Evolutionary conservation across 2,329 filamentous ascomycete genomes (phyloP).

Genomic region (Epichloe typhina): DNA sequence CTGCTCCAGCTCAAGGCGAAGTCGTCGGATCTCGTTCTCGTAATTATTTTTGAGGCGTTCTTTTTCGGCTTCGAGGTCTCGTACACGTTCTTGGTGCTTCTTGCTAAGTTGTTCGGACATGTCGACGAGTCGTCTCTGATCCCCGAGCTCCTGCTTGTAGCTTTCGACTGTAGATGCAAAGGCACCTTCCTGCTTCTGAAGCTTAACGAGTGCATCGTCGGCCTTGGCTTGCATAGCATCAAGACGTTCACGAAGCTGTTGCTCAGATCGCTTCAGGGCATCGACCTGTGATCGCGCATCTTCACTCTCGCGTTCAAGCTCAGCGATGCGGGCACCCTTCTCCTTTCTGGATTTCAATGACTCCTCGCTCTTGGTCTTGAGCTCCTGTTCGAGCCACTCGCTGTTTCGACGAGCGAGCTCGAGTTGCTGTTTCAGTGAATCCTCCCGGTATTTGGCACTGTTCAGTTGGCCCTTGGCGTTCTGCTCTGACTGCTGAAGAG

Average conservation of each 20-base stretch:
- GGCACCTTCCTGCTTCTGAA: constrained; percentile 77
- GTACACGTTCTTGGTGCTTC: constrained; percentile 56
- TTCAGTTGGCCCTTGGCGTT: constrained; percentile 66
- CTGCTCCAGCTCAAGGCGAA: constrained; percentile 44
- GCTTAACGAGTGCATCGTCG: constrained; percentile 67
- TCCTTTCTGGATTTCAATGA: constrained; percentile 87
- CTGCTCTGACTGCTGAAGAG: constrained; percentile 74
- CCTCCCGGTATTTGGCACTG: constrained; percentile 79
- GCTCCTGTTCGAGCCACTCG: constrained; percentile 84
- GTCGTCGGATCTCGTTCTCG: constrained; percentile 43
- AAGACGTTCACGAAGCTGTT: constrained; percentile 65
- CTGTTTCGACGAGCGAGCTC: constrained; percentile 79
- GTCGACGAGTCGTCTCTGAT: constrained; percentile 66
- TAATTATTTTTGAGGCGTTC: constrained; percentile 49
- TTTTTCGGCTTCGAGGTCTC: constrained; percentile 55
- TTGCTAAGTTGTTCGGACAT: constrained; percentile 65
- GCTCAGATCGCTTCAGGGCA: constrained; percentile 64
- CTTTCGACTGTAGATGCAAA: constrained; percentile 72
- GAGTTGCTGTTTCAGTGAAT: constrained; percentile 79
- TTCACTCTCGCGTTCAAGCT: constrained; percentile 79
- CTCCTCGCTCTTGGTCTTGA: constrained; percentile 81
- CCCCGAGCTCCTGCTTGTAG: constrained; percentile 76
- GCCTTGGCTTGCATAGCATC: constrained; percentile 77
- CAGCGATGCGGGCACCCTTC: constrained; percentile 77
- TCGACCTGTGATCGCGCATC: constrained; percentile 70